Evolutionary conservation across 805 yeast species (phyloP).

Genomic region (Candida manassasensis): DNA sequence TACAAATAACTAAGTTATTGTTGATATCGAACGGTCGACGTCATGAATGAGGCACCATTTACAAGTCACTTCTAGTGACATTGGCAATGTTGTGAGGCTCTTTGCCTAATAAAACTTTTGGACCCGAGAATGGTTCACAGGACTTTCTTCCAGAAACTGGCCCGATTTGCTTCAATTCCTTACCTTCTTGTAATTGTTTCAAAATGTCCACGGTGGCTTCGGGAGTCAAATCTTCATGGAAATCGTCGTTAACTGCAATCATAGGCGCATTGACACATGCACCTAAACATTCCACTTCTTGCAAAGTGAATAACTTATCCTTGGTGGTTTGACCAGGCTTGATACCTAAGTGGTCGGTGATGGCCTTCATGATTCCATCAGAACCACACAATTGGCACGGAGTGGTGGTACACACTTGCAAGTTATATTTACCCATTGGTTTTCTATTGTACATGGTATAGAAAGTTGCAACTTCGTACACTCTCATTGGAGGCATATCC

Average conservation of each 20-base stretch:
- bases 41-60: conserved; percentile 7
- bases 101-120: conserved; percentile 52
- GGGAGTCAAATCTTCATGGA: conserved; percentile 73
- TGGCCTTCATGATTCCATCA: conserved; percentile 71
- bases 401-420: conserved; percentile 86
- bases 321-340: conserved; percentile 74
- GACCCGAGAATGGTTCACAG: conserved; percentile 76
- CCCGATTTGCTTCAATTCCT: conserved; percentile 54
- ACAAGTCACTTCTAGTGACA: conserved; percentile 71
- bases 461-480: conserved; percentile 87
- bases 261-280: conserved; percentile 92
- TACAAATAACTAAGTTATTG: neutral
- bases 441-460: conserved; percentile 86
- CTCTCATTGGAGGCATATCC: conserved; percentile 93
- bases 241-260: conserved; percentile 81
- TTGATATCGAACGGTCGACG: neutral
- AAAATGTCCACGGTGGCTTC: conserved; percentile 59
- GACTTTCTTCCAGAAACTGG: conserved; percentile 64
- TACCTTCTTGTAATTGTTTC: conserved; percentile 60
- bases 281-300: conserved; percentile 88
- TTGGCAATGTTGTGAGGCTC: conserved; percentile 68
- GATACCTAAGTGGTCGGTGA: conserved; percentile 54
- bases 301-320: conserved; percentile 73
- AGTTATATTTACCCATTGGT: conserved; percentile 80
- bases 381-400: conserved; percentile 85